phyloP scores from a whole-genome alignment of 257 asterid species.

The Solanum pimpinellifolium region DNA sequence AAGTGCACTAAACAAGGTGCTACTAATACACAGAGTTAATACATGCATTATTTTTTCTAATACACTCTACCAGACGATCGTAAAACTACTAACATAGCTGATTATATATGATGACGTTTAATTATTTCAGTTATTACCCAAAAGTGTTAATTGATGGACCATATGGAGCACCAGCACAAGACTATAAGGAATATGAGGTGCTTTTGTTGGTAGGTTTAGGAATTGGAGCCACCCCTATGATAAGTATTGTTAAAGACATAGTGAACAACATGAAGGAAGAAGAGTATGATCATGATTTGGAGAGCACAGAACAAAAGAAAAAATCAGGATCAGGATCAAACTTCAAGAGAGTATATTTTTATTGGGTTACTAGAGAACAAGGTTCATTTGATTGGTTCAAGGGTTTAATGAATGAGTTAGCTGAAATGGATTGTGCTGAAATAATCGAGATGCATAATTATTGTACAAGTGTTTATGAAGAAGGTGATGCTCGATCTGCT shows the following conservation, averaged over 20 bases:
- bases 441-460: constrained; percentile 85
- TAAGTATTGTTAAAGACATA: constrained; percentile 75
- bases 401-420: constrained; percentile 73
- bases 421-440: constrained; percentile 50
- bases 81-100: neutral
- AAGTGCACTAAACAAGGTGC: neutral
- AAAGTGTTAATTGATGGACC: constrained; percentile 75
- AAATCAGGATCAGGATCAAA: constrained; percentile 9
- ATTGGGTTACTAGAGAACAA: constrained; percentile 91
- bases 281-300: constrained; percentile 15
- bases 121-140: constrained; percentile 42
- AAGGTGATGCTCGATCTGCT: constrained; percentile 84
- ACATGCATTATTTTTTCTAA: neutral
- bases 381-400: constrained; percentile 86
- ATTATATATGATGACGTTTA: neutral
- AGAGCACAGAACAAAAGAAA: neutral
- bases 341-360: constrained; percentile 66
- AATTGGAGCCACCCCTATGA: constrained; percentile 92
- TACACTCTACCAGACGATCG: too few relatives aligned
- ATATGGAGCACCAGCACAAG: constrained; percentile 97
- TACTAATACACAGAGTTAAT: too few relatives aligned
- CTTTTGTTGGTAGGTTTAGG: constrained; percentile 72
- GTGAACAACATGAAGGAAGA: constrained; percentile 65
- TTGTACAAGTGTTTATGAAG: constrained; percentile 82
- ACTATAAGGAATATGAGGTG: constrained; percentile 79